These are phyloP conservation scores for Ormosia emarginata DNA, from an alignment of 306 rosid species.

Conservation along the genomic window DNA sequence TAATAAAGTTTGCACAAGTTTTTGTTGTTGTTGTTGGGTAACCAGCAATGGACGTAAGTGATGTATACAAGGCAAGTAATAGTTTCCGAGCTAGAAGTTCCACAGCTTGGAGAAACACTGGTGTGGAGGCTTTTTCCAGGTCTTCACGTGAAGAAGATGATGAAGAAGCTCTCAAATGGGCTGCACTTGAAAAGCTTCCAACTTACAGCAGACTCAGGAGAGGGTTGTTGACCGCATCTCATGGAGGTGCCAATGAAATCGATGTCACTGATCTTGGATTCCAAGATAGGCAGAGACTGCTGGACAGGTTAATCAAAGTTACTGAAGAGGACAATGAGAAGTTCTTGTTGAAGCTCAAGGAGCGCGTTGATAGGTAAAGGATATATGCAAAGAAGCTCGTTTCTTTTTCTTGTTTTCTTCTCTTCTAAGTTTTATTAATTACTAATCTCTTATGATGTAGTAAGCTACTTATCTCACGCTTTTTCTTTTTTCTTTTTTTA, in stretches of 20 bases:
- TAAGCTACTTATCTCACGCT: neutral
- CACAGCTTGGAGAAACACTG: conserved; percentile 6
- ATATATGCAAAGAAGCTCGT: too few relatives aligned
- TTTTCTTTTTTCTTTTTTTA: neutral
- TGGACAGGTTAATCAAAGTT: conserved; percentile 20
- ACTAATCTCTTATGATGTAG: neutral
- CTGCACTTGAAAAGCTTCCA: conserved; percentile 38
- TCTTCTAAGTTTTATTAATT: neutral
- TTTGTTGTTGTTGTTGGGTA: neutral
- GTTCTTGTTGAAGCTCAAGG: conserved; percentile 23
- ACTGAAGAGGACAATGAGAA: conserved; percentile 29
- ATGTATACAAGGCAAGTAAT: neutral
- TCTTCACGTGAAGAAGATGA: conserved; percentile 28
- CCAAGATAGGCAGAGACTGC: conserved; percentile 28
- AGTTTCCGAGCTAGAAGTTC: neutral
- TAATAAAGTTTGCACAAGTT: neutral
- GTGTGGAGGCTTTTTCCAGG: conserved; percentile 6
- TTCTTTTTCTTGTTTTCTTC: neutral
- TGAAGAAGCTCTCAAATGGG: conserved; percentile 39
- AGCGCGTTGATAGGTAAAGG: conserved; percentile 24
- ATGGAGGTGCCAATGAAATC: conserved; percentile 21
- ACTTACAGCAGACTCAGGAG: conserved; percentile 28
- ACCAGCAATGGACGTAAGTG: neutral
- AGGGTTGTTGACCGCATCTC: conserved; percentile 16
- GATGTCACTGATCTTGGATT: conserved; percentile 2